These are phyloP conservation scores for Cladosporium sp. DNA, from an alignment of 2,329 filamentous ascomycete species.

Conservation along the genomic window DNA sequence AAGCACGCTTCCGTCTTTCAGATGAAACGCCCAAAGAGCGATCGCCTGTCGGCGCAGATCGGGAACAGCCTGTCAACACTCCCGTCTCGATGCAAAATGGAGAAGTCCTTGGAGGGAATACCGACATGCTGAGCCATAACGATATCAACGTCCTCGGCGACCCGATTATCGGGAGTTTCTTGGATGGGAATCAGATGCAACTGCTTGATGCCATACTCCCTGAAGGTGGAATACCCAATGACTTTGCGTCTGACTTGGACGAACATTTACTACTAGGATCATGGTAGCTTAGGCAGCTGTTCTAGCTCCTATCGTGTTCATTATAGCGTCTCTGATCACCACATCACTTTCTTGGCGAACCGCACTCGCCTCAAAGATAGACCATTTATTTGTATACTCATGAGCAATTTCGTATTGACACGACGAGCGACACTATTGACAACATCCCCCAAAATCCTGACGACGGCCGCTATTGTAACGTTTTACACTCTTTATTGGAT, in stretches of 20 bases:
- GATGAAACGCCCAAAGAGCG: not conserved
- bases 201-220: conserved; percentile 10
- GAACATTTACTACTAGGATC: conserved; percentile 13
- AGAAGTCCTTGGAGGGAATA: conserved; percentile 13
- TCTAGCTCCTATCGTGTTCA: not conserved
- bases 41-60: not conserved
- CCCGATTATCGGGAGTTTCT: conserved; percentile 26
- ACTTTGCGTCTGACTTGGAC: conserved; percentile 14
- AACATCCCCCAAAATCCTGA: no score
- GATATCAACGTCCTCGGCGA: conserved; percentile 25
- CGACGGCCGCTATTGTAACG: not conserved
- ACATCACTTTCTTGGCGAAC: not conserved
- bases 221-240: conserved; percentile 9
- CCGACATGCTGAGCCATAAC: not conserved
- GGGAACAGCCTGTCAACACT: not conserved
- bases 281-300: not conserved
- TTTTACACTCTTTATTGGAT: no score
- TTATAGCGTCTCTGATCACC: not conserved
- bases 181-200: conserved; percentile 24
- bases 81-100: conserved; percentile 6
- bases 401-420: not conserved
- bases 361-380: not conserved
- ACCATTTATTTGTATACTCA: not conserved
- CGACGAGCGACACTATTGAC: not conserved
- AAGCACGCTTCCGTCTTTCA: conserved; percentile 1